These are phyloP conservation scores for Pinus taeda DNA, from an alignment of 75 land plant species.

Conservation along the genomic window DNA sequence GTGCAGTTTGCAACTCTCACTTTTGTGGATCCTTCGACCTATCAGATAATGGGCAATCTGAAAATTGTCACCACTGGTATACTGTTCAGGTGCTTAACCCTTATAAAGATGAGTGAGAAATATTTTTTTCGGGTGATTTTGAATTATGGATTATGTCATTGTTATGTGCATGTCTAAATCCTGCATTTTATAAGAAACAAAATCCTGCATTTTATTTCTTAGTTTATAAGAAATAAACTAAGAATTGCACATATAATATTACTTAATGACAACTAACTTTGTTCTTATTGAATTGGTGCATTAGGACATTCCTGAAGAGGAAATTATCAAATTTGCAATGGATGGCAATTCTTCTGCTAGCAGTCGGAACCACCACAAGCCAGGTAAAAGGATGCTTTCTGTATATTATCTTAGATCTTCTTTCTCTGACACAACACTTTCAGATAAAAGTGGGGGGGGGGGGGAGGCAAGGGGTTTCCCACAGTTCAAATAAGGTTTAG, in stretches of 20 bases:
- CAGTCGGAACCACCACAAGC: conserved; percentile 93
- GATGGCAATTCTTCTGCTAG: conserved; percentile 89
- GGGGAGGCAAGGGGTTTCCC: too few species aligned
- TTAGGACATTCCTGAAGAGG: conserved; percentile 78
- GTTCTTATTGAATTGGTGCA: conserved; percentile 12
- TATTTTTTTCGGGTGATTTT: conserved; percentile 1
- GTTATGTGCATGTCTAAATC: neutral
- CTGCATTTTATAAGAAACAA: neutral
- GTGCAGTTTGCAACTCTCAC: conserved; percentile 96
- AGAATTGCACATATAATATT: neutral
- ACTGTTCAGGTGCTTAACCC: conserved; percentile 64
- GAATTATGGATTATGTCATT: conserved; percentile 1
- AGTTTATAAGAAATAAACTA: neutral
- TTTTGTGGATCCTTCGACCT: conserved; percentile 95
- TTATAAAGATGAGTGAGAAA: conserved; percentile 2
- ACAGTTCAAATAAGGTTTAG: too few species aligned
- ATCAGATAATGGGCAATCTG: conserved; percentile 97
- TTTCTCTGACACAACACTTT: too few species aligned
- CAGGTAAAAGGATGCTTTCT: conserved; percentile 45
- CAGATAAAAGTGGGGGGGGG: too few species aligned
- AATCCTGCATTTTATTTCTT: too few species aligned
- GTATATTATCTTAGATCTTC: neutral
- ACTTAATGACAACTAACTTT: neutral
- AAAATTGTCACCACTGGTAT: conserved; percentile 97
- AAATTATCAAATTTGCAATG: conserved; percentile 91